These are phyloP conservation scores for Heterobasidion occidentale DNA, from an alignment of 1,284 basidiomycete genomes.

Conservation along the genomic window DNA sequence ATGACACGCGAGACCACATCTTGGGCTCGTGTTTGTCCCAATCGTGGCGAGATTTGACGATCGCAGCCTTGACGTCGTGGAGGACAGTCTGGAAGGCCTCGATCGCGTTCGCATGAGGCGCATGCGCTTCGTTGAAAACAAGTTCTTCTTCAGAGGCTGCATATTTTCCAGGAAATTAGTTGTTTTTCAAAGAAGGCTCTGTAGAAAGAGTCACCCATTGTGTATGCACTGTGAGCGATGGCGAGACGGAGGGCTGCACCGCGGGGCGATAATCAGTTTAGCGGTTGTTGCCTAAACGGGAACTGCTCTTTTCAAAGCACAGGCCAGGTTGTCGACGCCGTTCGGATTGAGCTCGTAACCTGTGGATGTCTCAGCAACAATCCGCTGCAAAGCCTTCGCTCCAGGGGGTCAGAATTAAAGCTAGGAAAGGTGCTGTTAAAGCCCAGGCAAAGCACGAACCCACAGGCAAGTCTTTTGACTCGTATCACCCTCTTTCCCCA, in stretches of 20 bases:
- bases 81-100: conserved; percentile 54
- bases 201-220: too few relatives aligned
- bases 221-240: background rate
- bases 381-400: conserved; percentile 75
- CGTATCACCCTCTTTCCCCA: conserved; percentile 6
- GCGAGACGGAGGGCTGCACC: background rate
- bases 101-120: conserved; percentile 47
- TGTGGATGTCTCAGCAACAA: conserved; percentile 85
- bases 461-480: conserved; percentile 33
- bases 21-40: conserved; percentile 68
- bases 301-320: background rate
- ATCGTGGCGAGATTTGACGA: conserved; percentile 53
- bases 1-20: conserved; percentile 60
- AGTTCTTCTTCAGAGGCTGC: conserved; percentile 52
- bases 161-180: background rate
- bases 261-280: background rate
- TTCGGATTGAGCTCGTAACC: conserved; percentile 7
- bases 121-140: conserved; percentile 47
- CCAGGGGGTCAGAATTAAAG: conserved; percentile 83
- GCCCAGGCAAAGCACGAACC: conserved; percentile 88
- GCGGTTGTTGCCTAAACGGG: background rate
- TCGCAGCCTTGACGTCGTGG: conserved; percentile 49
- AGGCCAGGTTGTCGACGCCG: background rate
- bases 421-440: conserved; percentile 81
- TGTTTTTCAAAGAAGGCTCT: background rate